Conservation (phyloP, 1,284 basidiomycete genomes). For the Cutaneotrichosporon mucoides region DNA sequence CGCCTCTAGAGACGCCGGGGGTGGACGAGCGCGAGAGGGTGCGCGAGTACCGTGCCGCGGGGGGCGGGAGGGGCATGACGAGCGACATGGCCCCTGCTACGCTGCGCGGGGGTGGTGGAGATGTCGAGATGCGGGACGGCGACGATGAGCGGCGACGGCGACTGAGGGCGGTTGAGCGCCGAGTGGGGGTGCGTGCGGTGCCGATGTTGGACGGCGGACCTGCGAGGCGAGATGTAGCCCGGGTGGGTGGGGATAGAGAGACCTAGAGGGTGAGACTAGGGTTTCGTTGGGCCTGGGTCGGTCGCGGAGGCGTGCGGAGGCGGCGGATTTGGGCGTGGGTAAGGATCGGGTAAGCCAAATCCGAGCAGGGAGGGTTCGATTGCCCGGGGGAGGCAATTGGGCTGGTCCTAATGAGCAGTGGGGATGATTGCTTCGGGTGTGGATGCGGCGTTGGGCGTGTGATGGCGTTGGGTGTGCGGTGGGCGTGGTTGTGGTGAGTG, state of each 20-base stretch:
- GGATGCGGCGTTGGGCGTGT: no score
- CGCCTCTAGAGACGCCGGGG: slow-evolving; percentile 11
- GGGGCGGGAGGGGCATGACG: slow-evolving; percentile 19
- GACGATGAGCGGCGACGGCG: not conserved
- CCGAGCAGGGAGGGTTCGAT: no score
- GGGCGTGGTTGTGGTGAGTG: no score
- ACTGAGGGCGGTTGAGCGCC: slow-evolving; percentile 2
- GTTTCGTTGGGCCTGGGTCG: no score
- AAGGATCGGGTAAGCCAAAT: no score
- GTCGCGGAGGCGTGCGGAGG: no score
- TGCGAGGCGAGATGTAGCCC: not conserved
- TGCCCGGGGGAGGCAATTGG: no score
- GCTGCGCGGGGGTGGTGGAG: not conserved
- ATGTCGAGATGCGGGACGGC: not conserved
- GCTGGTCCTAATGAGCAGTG: no score
- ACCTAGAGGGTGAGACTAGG: not conserved
- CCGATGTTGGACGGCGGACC: not conserved
- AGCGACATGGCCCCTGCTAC: slow-evolving; percentile 13
- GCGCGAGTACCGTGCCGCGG: slow-evolving; percentile 13
- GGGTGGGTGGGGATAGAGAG: not conserved
- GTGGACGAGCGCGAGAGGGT: slow-evolving; percentile 20
- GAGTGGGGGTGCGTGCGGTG: not conserved
- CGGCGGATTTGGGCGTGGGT: no score
- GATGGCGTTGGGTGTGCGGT: no score
- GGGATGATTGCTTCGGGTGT: no score